Conservation (phyloP, 371 early-diverging fungal species). For the Gilbertella persicaria region DNA sequence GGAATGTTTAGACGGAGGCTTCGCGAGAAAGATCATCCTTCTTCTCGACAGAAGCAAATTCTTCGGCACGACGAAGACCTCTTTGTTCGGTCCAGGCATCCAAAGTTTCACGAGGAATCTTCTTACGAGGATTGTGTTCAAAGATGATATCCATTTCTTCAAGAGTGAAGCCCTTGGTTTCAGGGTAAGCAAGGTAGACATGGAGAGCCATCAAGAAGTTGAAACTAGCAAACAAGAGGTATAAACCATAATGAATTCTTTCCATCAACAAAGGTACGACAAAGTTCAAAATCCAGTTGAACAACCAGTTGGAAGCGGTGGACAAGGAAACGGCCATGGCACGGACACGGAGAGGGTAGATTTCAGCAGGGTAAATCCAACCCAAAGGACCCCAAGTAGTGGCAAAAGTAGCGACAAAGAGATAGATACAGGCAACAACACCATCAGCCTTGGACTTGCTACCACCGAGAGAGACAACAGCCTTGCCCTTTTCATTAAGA, state of each 20-base stretch:
- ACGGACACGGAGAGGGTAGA: conserved; percentile 76
- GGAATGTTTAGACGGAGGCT: background rate
- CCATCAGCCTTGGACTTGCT: conserved; percentile 24
- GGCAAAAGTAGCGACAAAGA: conserved; percentile 78
- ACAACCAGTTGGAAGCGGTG: conserved; percentile 90
- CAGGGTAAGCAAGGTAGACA: conserved; percentile 65
- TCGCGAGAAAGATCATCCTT: background rate
- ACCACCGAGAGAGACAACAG: background rate
- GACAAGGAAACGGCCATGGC: conserved; percentile 85
- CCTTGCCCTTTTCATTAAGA: conserved; percentile 29
- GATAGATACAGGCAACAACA: conserved; percentile 63
- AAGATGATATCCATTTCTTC: conserved; percentile 48
- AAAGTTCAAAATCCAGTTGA: conserved; percentile 71
- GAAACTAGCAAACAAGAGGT: conserved; percentile 62
- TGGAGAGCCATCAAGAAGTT: conserved; percentile 45
- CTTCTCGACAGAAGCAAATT: background rate
- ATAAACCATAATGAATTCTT: conserved; percentile 61
- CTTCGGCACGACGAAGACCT: conserved; percentile 14
- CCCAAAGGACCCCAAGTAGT: conserved; percentile 91
- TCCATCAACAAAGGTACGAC: conserved; percentile 65
- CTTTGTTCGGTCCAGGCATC: conserved; percentile 25
- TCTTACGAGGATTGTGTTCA: conserved; percentile 36
- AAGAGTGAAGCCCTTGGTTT: conserved; percentile 58
- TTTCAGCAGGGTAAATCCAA: conserved; percentile 93
- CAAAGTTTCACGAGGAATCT: conserved; percentile 27